A percentile compares a stretch with the other conserved stretches of the same genome.
These are phyloP conservation scores for Sporodiniella umbellata DNA, from an alignment of 371 early-diverging fungal species.

Conservation along the genomic window DNA sequence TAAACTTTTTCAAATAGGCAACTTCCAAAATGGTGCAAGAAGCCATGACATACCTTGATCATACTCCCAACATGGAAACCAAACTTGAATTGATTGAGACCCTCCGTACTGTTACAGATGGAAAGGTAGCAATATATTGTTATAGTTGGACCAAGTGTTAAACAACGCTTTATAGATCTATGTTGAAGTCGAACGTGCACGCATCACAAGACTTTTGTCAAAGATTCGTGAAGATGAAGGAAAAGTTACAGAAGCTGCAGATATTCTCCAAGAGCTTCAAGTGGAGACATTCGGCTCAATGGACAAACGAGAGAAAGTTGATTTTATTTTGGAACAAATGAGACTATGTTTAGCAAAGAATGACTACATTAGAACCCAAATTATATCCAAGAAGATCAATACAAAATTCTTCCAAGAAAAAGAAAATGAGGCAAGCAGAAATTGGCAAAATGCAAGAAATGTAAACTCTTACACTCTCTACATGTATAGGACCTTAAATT, in stretches of 20 bases:
- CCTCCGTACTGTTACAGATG: constrained; percentile 94
- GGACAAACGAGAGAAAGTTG: constrained; percentile 97
- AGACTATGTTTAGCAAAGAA: constrained; percentile 88
- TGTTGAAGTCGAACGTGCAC: constrained; percentile 78
- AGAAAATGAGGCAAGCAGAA: constrained; percentile 65
- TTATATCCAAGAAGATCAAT: constrained; percentile 94
- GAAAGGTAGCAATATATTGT: constrained; percentile 67
- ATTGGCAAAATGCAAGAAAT: constrained; percentile 31
- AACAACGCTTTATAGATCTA: constrained; percentile 65
- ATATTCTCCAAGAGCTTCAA: constrained; percentile 82
- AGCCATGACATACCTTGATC: constrained; percentile 85
- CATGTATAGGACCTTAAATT: constrained; percentile 81
- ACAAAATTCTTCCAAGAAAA: constrained; percentile 86
- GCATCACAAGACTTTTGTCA: constrained; percentile 79
- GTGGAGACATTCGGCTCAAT: constrained; percentile 63
- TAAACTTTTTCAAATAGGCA: constrained; percentile 52
- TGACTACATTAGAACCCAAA: constrained; percentile 89
- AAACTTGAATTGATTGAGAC: constrained; percentile 92
- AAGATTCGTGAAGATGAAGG: constrained; percentile 59
- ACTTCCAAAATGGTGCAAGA: constrained; percentile 94
- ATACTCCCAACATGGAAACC: constrained; percentile 75
- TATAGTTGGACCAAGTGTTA: neutral
- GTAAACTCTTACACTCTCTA: neutral
- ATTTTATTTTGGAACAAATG: constrained; percentile 98
- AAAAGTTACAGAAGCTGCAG: constrained; percentile 86